Percentiles rank a stretch among this genome's conserved stretches.
These are phyloP conservation scores for Saturnispora diversa DNA, from an alignment of 805 yeast genomes.

Conservation along the genomic window DNA sequence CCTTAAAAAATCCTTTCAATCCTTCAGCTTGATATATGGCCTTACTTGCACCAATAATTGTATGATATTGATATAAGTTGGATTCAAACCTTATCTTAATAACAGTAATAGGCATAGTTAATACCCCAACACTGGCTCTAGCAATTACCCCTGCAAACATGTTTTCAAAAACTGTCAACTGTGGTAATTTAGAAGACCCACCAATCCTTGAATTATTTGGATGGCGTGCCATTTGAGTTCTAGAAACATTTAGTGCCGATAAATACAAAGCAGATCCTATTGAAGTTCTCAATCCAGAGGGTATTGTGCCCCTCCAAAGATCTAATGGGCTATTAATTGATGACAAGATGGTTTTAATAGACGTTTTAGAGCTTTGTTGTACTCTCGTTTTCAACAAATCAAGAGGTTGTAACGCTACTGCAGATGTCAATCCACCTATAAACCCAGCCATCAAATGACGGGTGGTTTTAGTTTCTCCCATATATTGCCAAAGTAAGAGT, in stretches of 20 bases:
- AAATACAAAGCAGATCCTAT: conserved; percentile 85
- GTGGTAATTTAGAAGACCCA: conserved; percentile 51
- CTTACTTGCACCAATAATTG: conserved; percentile 51
- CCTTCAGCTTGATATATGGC: conserved; percentile 50
- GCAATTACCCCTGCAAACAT: conserved; percentile 69
- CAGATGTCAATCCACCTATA: conserved; percentile 73
- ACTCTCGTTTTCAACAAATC: conserved; percentile 83
- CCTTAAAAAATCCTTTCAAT: conserved; percentile 68
- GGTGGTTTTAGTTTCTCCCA: conserved; percentile 18
- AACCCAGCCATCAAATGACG: conserved; percentile 75
- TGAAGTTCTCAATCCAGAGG: conserved; percentile 84
- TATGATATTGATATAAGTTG: conserved; percentile 58
- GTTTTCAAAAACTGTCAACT: conserved; percentile 61
- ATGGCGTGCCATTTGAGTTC: conserved; percentile 30
- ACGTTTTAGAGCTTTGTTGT: conserved; percentile 46
- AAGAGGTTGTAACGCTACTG: conserved; percentile 77
- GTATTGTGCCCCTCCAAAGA: conserved; percentile 91
- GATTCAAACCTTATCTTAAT: conserved; percentile 87
- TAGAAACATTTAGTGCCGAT: conserved; percentile 55
- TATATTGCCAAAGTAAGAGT: not conserved
- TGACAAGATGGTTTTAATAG: conserved; percentile 29
- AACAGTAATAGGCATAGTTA: conserved; percentile 93
- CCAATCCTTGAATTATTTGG: not conserved
- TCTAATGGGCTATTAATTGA: conserved; percentile 39
- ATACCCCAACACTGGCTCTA: conserved; percentile 71